Base-by-base conservation (phyloP, 805 yeast species). In the Yamadazyma nakazawae region DNA sequence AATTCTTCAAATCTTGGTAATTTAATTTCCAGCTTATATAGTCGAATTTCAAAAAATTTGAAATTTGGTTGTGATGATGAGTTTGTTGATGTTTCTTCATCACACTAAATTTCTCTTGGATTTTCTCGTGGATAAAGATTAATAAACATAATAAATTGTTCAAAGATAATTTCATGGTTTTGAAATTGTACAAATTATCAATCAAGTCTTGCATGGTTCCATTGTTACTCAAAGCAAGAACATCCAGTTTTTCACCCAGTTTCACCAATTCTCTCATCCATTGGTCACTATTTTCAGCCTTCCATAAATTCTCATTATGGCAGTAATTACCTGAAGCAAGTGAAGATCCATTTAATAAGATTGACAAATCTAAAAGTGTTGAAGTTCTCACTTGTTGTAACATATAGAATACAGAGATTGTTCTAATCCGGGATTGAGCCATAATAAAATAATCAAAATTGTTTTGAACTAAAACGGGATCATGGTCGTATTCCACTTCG, bases 311-410 rank as follows among this genome's bases (percentile, higher is more conserved):
- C 58, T 84, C 88, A 53, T 75, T 63, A 19, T 66, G 66, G 59
- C 89, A 82, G 32, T 82, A 85, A 10, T 80, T 74, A 36, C 94
- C 94, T 59, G 85, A 80, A 46, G 73, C 72, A 46, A 85, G 66
- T 48, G 76, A 82, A 42, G 55, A 58, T 5, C 67, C 63, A 26
- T 59, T 60, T 47, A 79, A 57, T 14, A 72, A 70, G 16, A 74
- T 62, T 2, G 67, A 61, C 9, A 69, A 57, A 1, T 78, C 80
- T 30, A 75, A 62, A 38, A 78, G 56, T 1, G 52, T 44, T 13
- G 73, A 64, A 2, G 79, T 70, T 51, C 78, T 68, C 46, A 78
- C 62, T 2, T 73, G 74, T 52, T 77, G 75, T 13, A 80, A 60
- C 59, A 76, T 71, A 54, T 78, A 79, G 43, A 79, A 70, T 7